A percentile compares a stretch with the other conserved stretches of the same genome.
phyloP scores from a whole-genome alignment of 2,329 filamentous ascomycete species.

The Myriosclerotinia scirpicola region DNA sequence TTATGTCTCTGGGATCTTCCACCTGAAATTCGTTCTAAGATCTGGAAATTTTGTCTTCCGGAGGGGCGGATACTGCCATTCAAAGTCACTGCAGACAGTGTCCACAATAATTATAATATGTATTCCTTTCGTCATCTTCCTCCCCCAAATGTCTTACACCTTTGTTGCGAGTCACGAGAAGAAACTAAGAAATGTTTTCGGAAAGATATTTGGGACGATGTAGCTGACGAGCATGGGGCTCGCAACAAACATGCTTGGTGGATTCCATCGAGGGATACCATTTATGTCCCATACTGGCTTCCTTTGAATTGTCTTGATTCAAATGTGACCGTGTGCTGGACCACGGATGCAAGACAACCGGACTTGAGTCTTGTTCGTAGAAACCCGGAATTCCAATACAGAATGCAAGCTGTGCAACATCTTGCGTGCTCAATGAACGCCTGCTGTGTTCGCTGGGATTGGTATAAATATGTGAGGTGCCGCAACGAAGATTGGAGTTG shows the following conservation, averaged over 20 bases:
- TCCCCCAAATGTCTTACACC: neutral
- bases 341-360: neutral
- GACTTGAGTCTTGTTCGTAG: neutral
- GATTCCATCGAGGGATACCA: conserved; percentile 7
- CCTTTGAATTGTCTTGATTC: neutral
- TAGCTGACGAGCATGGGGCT: neutral
- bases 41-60: neutral
- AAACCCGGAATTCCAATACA: neutral
- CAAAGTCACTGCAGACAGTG: neutral
- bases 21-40: neutral
- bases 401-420: neutral
- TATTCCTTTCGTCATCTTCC: neutral
- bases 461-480: neutral
- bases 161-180: conserved; percentile 10
- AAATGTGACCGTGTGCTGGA: no score
- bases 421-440: conserved; percentile 1
- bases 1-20: conserved; percentile 4
- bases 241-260: neutral
- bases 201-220: neutral
- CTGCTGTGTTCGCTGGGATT: neutral
- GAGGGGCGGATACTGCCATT: conserved; percentile 2
- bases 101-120: neutral
- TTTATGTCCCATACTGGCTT: conserved; percentile 12
- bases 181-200: neutral
- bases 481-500: neutral